Percentiles rank a stretch among this genome's conserved stretches.
Conservation (phyloP, 164 flowering plant species). For the Kalanchoe fedtschenkoi region DNA sequence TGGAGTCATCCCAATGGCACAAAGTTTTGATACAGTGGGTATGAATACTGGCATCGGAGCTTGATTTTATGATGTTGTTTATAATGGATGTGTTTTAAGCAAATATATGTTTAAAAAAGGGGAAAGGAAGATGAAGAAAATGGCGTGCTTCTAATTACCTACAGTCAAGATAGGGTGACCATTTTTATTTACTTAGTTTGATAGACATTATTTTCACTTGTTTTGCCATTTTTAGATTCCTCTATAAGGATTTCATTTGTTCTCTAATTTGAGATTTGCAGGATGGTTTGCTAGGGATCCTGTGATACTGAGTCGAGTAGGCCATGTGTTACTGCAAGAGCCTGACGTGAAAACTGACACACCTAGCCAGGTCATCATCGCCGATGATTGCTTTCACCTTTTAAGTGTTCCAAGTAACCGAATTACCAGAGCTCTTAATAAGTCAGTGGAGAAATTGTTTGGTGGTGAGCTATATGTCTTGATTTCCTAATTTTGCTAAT, state of each 20-base stretch:
- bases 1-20: conserved; percentile 86
- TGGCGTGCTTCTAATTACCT: background rate
- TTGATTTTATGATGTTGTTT: background rate
- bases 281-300: conserved; percentile 98
- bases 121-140: background rate
- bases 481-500: background rate
- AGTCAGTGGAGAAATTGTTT: conserved; percentile 50
- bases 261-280: conserved; percentile 11
- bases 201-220: background rate
- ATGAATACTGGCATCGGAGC: conserved; percentile 12
- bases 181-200: background rate
- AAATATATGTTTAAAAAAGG: background rate
- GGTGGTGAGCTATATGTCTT: conserved; percentile 40
- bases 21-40: conserved; percentile 95
- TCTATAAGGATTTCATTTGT: background rate
- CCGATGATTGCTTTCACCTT: conserved; percentile 80
- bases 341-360: conserved; percentile 15
- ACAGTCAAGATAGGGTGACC: background rate
- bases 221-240: background rate
- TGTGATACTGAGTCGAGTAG: conserved; percentile 48
- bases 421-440: conserved; percentile 29
- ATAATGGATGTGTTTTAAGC: background rate
- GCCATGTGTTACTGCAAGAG: conserved; percentile 45
- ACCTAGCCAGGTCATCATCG: conserved; percentile 46
- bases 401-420: conserved; percentile 40